Evolutionary conservation across 495 filamentous ascomycete genomes (phyloP), one percentile per base, ranked within the genome.

Genomic region (Penicillium longicatenatum): DNA sequence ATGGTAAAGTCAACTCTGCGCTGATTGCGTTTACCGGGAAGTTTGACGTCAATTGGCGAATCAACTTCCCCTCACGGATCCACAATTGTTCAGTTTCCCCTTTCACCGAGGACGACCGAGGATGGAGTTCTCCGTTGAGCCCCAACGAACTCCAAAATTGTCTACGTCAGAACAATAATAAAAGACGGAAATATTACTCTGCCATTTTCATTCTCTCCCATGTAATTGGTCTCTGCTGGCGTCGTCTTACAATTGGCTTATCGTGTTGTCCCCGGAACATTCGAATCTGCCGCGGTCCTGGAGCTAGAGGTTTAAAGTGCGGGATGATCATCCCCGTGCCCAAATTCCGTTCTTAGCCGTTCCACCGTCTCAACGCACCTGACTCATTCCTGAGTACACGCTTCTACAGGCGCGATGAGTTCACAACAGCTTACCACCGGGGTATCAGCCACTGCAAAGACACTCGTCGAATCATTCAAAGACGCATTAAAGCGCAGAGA

Each of bases 401-500:
- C 26, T 26, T 26, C 26, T 26, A 5, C 26, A 26, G 26, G 3
- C 16, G 3, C 22, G 8, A 45, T 31, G 39, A 43, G 1, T 17
- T 42, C 46, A 41, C 46, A 37, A 20, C 35, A 16, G n/a, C n/a
- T n/a, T 26, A 16, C 14, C 17, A 33, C 10, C 7, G 20, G 29
- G 12, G 12, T 41, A 17, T 37, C 52, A 8, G n/a, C 30, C 12
- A 30, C 2, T 10, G 19, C 47, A 50, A 65, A 62, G 46, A 54
- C 68, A 14, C 69, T 81, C 6, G 68, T 75, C 22, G 55, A 64
- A 37, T 58, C 76, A 14, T 60, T 84, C n/a, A 67, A 61, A 24
- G 44, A 55, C 4, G 66, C 74, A 3, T 69, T 84, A 12, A 58
- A 67, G 10, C 67, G 63, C 1, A 72, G 82, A 49, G 76, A 75